Conservation (phyloP, 2,329 filamentous ascomycete species). For the Fusarium musae region DNA sequence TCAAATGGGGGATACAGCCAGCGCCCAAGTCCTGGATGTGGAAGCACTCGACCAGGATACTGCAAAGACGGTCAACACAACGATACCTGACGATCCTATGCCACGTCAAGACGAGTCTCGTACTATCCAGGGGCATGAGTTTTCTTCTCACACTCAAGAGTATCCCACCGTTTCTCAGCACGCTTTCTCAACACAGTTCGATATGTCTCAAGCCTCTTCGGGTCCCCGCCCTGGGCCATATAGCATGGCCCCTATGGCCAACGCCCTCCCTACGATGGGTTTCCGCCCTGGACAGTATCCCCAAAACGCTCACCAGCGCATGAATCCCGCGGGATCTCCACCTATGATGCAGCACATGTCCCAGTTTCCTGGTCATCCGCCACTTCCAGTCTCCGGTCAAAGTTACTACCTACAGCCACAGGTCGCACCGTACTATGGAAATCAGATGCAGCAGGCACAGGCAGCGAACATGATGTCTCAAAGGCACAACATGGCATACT, state of each 20-base stretch:
- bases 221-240: slow-evolving; percentile 50
- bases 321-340: slow-evolving; percentile 50
- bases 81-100: slow-evolving; percentile 3
- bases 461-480: slow-evolving; percentile 49
- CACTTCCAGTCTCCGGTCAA: slow-evolving; percentile 54
- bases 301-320: slow-evolving; percentile 50
- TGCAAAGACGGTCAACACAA: slow-evolving; percentile 16
- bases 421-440: slow-evolving; percentile 58
- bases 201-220: slow-evolving; percentile 50
- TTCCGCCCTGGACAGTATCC: slow-evolving; percentile 55
- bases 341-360: slow-evolving; percentile 54
- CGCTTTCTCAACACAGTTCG: slow-evolving; percentile 56
- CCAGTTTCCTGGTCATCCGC: slow-evolving; percentile 53
- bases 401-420: slow-evolving; percentile 61
- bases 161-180: slow-evolving; percentile 50
- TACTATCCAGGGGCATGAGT: slow-evolving; percentile 33
- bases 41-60: slow-evolving; percentile 14
- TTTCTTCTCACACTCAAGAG: slow-evolving; percentile 37
- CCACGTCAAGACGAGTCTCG: slow-evolving; percentile 17
- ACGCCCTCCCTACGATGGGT: slow-evolving; percentile 54
- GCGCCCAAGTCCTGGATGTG: slow-evolving; percentile 24
- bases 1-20: slow-evolving; percentile 42
- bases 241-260: slow-evolving; percentile 60
- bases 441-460: slow-evolving; percentile 54
- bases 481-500: slow-evolving; percentile 57